Conservation (phyloP, 768 basidiomycete species). For the Trametes maxima region DNA sequence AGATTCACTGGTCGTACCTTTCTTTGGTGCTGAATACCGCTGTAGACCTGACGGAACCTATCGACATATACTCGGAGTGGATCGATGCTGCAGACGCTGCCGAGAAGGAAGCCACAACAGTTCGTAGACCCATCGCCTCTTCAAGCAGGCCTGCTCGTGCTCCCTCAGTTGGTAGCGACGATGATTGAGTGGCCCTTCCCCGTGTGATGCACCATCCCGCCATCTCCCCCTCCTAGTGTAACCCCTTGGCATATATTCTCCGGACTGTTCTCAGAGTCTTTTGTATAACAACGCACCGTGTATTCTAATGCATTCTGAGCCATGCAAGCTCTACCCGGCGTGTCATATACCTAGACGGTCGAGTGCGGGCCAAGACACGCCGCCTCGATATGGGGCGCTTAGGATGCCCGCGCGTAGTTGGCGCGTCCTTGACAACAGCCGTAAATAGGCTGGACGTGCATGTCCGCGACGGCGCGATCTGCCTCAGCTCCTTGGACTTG, state of each 20-base stretch:
- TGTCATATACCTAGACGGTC: not conserved
- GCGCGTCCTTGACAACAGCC: conserved; percentile 32
- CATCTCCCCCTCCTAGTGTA: not conserved
- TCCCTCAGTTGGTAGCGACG: conserved; percentile 49
- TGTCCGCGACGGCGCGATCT: conserved; percentile 13
- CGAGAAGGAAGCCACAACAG: conserved; percentile 58
- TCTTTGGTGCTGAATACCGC: conserved; percentile 13
- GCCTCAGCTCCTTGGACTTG: conserved; percentile 9
- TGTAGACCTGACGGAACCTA: conserved; percentile 81
- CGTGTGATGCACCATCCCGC: not conserved
- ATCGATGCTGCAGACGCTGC: conserved; percentile 87
- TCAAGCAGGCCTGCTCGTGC: conserved; percentile 50
- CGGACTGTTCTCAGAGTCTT: not conserved
- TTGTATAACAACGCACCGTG: conserved; percentile 17
- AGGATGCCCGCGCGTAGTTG: conserved; percentile 23
- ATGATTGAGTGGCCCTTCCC: conserved; percentile 40
- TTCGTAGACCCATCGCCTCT: conserved; percentile 55
- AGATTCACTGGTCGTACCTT: too few species aligned
- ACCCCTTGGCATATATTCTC: not conserved
- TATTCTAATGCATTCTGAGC: conserved; percentile 11
- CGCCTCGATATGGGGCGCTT: conserved; percentile 21
- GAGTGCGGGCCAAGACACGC: not conserved
- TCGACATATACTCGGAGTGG: conserved; percentile 92
- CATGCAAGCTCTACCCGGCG: not conserved
- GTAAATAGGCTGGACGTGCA: conserved; percentile 24